Percentiles rank a stretch among this genome's conserved stretches.
Evolutionary conservation across 305 asterid genomes (phyloP).

Genomic region (Lippia alba): DNA sequence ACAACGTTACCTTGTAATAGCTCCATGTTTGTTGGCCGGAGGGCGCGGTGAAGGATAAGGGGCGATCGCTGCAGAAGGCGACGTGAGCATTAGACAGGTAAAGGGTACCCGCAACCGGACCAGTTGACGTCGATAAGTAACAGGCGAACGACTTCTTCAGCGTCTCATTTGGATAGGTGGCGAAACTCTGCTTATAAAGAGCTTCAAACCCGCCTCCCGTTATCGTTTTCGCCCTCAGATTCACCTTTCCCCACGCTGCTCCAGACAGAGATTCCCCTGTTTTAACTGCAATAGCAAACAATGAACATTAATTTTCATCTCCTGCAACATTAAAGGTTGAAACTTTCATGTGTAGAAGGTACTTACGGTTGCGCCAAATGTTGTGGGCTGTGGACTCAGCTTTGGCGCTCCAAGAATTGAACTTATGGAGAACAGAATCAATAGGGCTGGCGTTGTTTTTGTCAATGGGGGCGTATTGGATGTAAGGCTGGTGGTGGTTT

Average conservation of each 20-base stretch:
- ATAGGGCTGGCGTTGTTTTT: slow-evolving; percentile 26
- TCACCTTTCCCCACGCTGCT: slow-evolving; percentile 58
- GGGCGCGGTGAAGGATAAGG: slow-evolving; percentile 50
- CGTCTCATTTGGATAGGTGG: slow-evolving; percentile 41
- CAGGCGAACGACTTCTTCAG: slow-evolving; percentile 51
- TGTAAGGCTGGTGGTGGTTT: slow-evolving; percentile 53
- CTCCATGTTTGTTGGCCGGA: slow-evolving; percentile 52
- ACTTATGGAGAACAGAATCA: slow-evolving; percentile 51
- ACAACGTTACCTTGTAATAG: slow-evolving; percentile 45
- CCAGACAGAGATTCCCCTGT: slow-evolving; percentile 48
- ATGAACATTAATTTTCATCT: no score
- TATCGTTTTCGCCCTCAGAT: slow-evolving; percentile 51
- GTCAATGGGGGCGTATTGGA: slow-evolving; percentile 47
- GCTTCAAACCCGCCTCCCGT: slow-evolving; percentile 58
- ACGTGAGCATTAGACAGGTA: slow-evolving; percentile 43
- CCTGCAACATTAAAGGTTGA: neutral
- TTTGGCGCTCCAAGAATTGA: slow-evolving; percentile 55
- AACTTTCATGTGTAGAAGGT: neutral
- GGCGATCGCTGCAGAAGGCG: slow-evolving; percentile 53
- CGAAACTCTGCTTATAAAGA: slow-evolving; percentile 46
- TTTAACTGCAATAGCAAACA: slow-evolving; percentile 35
- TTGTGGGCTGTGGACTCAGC: slow-evolving; percentile 58
- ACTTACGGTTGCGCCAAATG: slow-evolving; percentile 58
- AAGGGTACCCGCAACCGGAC: slow-evolving; percentile 54
- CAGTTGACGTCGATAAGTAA: slow-evolving; percentile 52